Conservation (phyloP, 208 protist species). For the Trypanosoma congolense region DNA sequence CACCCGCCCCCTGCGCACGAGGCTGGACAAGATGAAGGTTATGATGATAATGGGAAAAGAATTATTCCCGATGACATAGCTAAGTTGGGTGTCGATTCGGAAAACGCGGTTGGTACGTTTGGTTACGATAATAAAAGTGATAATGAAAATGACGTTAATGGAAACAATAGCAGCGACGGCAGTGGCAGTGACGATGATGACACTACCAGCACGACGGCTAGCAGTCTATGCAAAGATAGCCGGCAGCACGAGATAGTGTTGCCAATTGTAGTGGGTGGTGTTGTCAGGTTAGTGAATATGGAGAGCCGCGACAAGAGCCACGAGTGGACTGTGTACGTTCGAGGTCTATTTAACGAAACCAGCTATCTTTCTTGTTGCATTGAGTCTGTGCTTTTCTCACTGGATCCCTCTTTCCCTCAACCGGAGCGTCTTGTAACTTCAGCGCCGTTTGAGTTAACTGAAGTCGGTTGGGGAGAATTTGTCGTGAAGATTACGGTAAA, state of each 20-base stretch:
- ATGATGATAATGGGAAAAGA: too few relatives aligned
- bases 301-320: slow-evolving; percentile 73
- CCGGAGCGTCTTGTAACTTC: slow-evolving; percentile 50
- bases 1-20: too few relatives aligned
- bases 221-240: slow-evolving; percentile 6
- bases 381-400: slow-evolving; percentile 68
- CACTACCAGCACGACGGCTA: slow-evolving; percentile 6
- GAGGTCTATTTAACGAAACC: slow-evolving; percentile 64
- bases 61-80: too few relatives aligned
- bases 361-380: slow-evolving; percentile 76
- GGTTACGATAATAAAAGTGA: background rate
- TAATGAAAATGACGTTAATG: slow-evolving; percentile 1
- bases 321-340: slow-evolving; percentile 86
- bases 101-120: background rate
- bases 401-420: slow-evolving; percentile 71
- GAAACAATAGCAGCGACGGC: background rate
- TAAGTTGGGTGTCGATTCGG: too few relatives aligned
- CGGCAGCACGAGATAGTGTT: slow-evolving; percentile 20
- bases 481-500: slow-evolving; percentile 73
- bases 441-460: slow-evolving; percentile 79
- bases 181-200: slow-evolving; percentile 12
- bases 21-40: too few relatives aligned
- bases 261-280: slow-evolving; percentile 69
- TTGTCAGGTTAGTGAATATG: slow-evolving; percentile 55
- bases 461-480: slow-evolving; percentile 88